These are phyloP conservation scores for Neolentinus lepideus DNA, from an alignment of 1,284 basidiomycete genomes.

Conservation along the genomic window DNA sequence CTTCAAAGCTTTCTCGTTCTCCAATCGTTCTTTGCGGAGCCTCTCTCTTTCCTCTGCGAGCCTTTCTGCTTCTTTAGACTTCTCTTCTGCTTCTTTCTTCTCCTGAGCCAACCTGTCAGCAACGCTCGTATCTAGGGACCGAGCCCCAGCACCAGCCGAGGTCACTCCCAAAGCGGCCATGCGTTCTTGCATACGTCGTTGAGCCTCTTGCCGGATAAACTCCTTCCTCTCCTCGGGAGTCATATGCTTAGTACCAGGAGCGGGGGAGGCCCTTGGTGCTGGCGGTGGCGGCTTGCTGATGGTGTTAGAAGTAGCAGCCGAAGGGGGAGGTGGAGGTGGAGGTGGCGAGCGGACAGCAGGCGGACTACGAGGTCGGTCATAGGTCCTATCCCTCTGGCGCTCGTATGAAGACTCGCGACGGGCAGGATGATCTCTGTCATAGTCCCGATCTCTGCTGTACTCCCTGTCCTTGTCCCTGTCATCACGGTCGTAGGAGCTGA, in stretches of 20 bases:
- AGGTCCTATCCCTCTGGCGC: conserved; percentile 27
- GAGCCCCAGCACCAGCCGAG: conserved; percentile 37
- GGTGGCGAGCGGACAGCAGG: conserved; percentile 39
- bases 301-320: conserved; percentile 30
- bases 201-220: conserved; percentile 78
- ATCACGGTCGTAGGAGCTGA: conserved; percentile 9
- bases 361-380: conserved; percentile 43
- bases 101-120: conserved; percentile 81
- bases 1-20: conserved; percentile 57
- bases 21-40: conserved; percentile 59
- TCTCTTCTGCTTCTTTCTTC: conserved; percentile 82
- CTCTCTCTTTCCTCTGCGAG: conserved; percentile 75
- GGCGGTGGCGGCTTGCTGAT: conserved; percentile 39
- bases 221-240: conserved; percentile 80
- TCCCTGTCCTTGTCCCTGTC: conserved; percentile 7
- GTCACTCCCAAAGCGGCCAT: conserved; percentile 82
- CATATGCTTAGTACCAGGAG: conserved; percentile 64
- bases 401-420: conserved; percentile 20
- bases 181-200: conserved; percentile 80
- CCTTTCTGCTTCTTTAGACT: conserved; percentile 63
- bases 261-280: conserved; percentile 43
- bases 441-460: conserved; percentile 22
- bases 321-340: conserved; percentile 40
- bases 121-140: conserved; percentile 66
- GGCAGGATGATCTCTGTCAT: conserved; percentile 21